A percentile compares a stretch with the other conserved stretches of the same genome.
Evolutionary conservation across 2,329 filamentous ascomycete species (phyloP).

Genomic region (Sordariomycetes sp.): DNA sequence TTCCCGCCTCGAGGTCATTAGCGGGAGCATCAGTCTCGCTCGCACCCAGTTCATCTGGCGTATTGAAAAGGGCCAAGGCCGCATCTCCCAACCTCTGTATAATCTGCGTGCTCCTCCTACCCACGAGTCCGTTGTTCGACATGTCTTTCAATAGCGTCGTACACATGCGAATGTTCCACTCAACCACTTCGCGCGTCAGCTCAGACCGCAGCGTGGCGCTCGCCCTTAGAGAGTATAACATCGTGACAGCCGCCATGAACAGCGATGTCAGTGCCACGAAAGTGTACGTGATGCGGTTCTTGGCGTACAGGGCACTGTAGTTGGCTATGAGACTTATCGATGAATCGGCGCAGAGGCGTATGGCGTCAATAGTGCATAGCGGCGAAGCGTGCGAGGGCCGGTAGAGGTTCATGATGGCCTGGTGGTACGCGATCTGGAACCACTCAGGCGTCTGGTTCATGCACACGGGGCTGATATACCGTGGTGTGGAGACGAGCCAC

Average conservation of each 20-base stretch:
- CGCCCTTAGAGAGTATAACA: slow-evolving; percentile 13
- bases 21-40: not conserved
- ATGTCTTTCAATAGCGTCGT: not conserved
- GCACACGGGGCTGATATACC: slow-evolving; percentile 10
- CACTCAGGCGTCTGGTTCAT: slow-evolving; percentile 14
- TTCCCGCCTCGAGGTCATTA: not conserved
- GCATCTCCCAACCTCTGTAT: not conserved
- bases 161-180: not conserved
- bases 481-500: slow-evolving; percentile 12
- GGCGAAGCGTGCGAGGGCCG: slow-evolving; percentile 11
- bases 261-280: slow-evolving; percentile 13
- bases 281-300: slow-evolving; percentile 14
- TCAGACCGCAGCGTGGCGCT: slow-evolving; percentile 2
- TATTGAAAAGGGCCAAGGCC: not conserved
- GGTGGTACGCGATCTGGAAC: slow-evolving; percentile 15
- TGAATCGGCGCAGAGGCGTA: slow-evolving; percentile 8
- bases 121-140: not conserved
- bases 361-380: slow-evolving; percentile 3
- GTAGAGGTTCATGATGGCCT: slow-evolving; percentile 12
- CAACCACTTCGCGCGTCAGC: not conserved
- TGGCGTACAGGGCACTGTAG: slow-evolving; percentile 12
- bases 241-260: slow-evolving; percentile 15
- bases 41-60: not conserved
- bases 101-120: not conserved
- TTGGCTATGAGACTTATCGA: slow-evolving; percentile 8